phyloP scores from a whole-genome alignment of 176 grass and related monocot genomes.

The Rhipidocladum racemiflorum region DNA sequence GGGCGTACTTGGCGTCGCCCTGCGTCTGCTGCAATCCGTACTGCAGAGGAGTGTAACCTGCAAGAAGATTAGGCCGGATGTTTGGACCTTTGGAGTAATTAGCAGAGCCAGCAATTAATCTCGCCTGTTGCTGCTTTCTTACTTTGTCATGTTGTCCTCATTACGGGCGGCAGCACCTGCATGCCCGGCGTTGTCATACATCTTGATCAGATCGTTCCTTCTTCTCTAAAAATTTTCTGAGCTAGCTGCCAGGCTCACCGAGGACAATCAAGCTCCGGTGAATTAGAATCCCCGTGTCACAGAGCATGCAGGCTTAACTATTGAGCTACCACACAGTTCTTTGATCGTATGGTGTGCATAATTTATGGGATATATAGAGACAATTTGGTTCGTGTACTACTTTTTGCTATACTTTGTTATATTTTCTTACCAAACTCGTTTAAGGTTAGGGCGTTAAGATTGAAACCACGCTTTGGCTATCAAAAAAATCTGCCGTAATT shows the following conservation, averaged over 20 bases:
- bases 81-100: neutral
- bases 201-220: neutral
- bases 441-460: too few species aligned
- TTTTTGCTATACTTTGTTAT: too few species aligned
- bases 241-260: neutral
- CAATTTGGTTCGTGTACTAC: too few species aligned
- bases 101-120: neutral
- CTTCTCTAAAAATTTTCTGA: neutral
- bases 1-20: neutral
- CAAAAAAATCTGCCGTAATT: too few species aligned
- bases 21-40: neutral
- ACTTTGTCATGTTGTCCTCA: neutral
- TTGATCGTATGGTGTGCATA: too few species aligned
- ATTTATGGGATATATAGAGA: too few species aligned
- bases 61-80: neutral
- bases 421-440: too few species aligned
- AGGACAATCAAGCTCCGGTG: neutral
- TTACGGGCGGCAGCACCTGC: accelerated
- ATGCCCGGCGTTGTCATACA: neutral
- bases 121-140: neutral
- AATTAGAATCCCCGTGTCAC: too few species aligned
- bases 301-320: too few species aligned
- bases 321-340: neutral
- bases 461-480: too few species aligned
- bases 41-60: neutral